Conservation (phyloP, 495 filamentous ascomycete species). For the Evansstolkia leycettana region DNA sequence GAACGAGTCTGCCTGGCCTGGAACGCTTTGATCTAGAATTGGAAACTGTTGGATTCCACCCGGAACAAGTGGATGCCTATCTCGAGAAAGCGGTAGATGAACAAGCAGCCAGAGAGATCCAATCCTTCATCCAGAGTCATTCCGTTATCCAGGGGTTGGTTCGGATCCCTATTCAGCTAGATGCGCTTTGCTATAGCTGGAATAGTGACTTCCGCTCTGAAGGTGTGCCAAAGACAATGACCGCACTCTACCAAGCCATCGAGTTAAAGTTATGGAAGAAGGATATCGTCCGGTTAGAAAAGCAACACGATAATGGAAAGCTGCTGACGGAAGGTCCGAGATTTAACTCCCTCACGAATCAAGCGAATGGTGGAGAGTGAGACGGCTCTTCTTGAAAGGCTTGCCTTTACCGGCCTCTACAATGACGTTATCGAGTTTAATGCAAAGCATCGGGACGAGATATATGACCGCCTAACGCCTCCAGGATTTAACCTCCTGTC, state of each 20-base stretch:
- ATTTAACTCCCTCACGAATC: no score
- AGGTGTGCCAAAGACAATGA: conserved; percentile 22
- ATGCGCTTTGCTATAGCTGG: conserved; percentile 34
- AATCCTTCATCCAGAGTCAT: conserved; percentile 20
- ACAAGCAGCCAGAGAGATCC: conserved; percentile 16
- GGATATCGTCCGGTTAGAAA: conserved; percentile 21
- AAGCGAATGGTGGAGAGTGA: conserved; percentile 12
- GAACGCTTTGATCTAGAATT: conserved; percentile 1
- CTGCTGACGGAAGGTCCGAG: no score
- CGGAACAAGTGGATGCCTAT: neutral
- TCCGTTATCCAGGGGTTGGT: conserved; percentile 23
- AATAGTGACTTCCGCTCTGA: conserved; percentile 6
- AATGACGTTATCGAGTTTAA: conserved; percentile 25
- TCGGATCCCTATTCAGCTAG: conserved; percentile 34
- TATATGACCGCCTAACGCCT: conserved; percentile 10
- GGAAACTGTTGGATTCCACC: conserved; percentile 3
- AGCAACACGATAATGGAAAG: no score
- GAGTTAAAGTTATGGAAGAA: conserved; percentile 26
- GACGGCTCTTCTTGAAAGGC: conserved; percentile 15
- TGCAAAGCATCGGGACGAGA: conserved; percentile 6
- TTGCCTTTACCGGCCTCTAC: conserved; percentile 27
- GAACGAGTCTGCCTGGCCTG: neutral
- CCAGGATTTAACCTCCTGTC: no score
- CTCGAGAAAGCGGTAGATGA: conserved; percentile 17
- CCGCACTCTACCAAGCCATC: conserved; percentile 27